Percentiles rank a stretch among this genome's conserved stretches.
Evolutionary conservation across 805 yeast genomes (phyloP).

Genomic region (Wickerhamiella spandovensis): DNA sequence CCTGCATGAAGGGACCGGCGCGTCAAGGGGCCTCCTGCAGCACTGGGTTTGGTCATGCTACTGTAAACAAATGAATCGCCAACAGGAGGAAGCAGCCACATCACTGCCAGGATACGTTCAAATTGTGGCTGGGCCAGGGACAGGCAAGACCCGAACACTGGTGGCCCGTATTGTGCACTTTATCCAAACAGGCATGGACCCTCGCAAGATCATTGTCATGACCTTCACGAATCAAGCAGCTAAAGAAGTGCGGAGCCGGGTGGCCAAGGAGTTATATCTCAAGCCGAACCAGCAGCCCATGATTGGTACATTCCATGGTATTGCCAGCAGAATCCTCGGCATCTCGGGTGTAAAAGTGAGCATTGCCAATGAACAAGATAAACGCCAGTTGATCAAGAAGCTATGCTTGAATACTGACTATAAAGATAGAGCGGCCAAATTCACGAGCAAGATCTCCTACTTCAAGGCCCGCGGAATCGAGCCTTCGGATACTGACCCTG

Average conservation of each 20-base stretch:
- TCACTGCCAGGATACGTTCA: constrained; percentile 34
- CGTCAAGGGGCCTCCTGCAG: not conserved
- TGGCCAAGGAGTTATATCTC: constrained; percentile 20
- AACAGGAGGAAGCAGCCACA: constrained; percentile 35
- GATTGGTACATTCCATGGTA: constrained; percentile 84
- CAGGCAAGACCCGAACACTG: constrained; percentile 73
- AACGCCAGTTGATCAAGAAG: constrained; percentile 8
- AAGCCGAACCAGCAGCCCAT: constrained; percentile 30
- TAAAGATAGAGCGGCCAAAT: not conserved
- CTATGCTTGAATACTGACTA: not conserved
- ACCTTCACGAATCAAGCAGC: constrained; percentile 94
- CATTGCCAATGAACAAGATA: constrained; percentile 58
- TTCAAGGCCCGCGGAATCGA: not conserved
- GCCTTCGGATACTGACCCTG: not conserved
- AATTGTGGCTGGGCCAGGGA: constrained; percentile 54
- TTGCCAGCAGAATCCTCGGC: constrained; percentile 50
- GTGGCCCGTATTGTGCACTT: constrained; percentile 68
- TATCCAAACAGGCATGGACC: constrained; percentile 37
- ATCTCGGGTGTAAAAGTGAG: constrained; percentile 37
- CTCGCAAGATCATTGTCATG: constrained; percentile 62
- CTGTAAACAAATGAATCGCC: constrained; percentile 23
- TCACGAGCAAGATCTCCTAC: not conserved
- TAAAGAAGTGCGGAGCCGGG: constrained; percentile 60
- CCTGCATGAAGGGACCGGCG: not conserved
- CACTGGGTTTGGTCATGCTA: not conserved